These are phyloP conservation scores for Torulaspora globosa DNA, from an alignment of 1,139 yeast genomes.

Conservation along the genomic window DNA sequence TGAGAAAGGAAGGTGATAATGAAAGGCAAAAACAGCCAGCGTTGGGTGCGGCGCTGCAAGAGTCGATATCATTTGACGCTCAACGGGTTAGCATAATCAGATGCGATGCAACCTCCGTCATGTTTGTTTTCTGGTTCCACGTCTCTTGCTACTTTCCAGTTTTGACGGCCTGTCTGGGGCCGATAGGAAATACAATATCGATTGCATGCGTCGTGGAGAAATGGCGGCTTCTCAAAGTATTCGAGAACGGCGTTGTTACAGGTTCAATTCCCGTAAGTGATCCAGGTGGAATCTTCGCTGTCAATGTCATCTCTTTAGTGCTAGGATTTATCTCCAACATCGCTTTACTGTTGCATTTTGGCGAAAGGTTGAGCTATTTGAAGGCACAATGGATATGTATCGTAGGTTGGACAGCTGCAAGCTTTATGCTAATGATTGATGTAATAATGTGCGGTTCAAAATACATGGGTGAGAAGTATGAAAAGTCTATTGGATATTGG, in stretches of 20 bases:
- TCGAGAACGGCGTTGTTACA: constrained; percentile 18
- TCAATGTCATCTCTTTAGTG: constrained; percentile 59
- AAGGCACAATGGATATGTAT: constrained; percentile 60
- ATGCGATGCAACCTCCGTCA: constrained; percentile 26
- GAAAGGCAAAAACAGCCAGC: not conserved
- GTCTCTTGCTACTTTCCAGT: constrained; percentile 67
- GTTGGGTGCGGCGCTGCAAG: constrained; percentile 16
- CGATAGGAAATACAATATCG: constrained; percentile 68
- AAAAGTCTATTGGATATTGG: constrained; percentile 66
- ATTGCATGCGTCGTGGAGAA: constrained; percentile 66
- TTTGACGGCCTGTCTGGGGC: constrained; percentile 72
- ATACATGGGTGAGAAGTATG: constrained; percentile 24
- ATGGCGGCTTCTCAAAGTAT: constrained; percentile 48
- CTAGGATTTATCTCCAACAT: constrained; percentile 65
- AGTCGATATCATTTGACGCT: constrained; percentile 26
- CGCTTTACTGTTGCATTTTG: constrained; percentile 62
- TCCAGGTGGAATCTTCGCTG: constrained; percentile 43
- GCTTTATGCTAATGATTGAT: constrained; percentile 48
- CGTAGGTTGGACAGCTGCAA: constrained; percentile 58
- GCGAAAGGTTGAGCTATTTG: constrained; percentile 52
- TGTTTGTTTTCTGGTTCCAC: constrained; percentile 55
- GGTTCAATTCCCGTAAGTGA: constrained; percentile 37
- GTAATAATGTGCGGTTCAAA: constrained; percentile 38
- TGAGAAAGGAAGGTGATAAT: not conserved
- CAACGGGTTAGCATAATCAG: constrained; percentile 30